Evolutionary conservation across 2,329 filamentous ascomycete genomes (phyloP).

Genomic region (Fusarium falciforme): DNA sequence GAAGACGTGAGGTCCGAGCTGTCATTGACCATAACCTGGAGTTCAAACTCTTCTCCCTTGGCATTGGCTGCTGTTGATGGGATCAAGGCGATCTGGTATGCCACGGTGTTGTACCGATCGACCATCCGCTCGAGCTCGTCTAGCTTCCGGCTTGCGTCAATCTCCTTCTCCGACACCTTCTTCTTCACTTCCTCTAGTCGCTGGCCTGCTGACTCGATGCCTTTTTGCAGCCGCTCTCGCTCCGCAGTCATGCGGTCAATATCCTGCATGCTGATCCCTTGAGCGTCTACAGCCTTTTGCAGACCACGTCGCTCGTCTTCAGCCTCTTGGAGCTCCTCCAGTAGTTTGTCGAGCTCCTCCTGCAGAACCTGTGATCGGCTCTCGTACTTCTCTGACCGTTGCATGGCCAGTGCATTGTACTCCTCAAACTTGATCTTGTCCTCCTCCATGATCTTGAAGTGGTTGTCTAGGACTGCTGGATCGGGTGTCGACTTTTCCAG

Average conservation of each 20-base stretch:
- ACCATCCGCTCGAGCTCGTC: constrained; percentile 93
- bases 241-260: constrained; percentile 99
- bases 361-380: constrained; percentile 83
- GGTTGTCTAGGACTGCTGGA: constrained; percentile 84
- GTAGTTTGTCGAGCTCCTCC: constrained; percentile 84
- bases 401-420: constrained; percentile 87
- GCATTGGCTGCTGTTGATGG: constrained; percentile 87
- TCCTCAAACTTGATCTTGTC: constrained; percentile 96
- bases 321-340: constrained; percentile 79
- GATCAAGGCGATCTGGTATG: constrained; percentile 93
- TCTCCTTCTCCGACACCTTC: constrained; percentile 85
- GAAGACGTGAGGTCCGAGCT: constrained; percentile 80
- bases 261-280: constrained; percentile 96
- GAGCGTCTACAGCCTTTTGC: constrained; percentile 88
- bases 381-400: constrained; percentile 90
- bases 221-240: constrained; percentile 90
- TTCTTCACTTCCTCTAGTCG: constrained; percentile 88
- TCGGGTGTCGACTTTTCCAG: constrained; percentile 88
- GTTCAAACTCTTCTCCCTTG: constrained; percentile 85
- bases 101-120: constrained; percentile 91
- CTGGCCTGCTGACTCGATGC: constrained; percentile 79
- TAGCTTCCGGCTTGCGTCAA: constrained; percentile 85
- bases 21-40: constrained; percentile 84
- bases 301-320: constrained; percentile 84
- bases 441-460: constrained; percentile 93